Evolutionary conservation across 257 asterid genomes (phyloP).

Genomic region (Solanum ossicruentum): DNA sequence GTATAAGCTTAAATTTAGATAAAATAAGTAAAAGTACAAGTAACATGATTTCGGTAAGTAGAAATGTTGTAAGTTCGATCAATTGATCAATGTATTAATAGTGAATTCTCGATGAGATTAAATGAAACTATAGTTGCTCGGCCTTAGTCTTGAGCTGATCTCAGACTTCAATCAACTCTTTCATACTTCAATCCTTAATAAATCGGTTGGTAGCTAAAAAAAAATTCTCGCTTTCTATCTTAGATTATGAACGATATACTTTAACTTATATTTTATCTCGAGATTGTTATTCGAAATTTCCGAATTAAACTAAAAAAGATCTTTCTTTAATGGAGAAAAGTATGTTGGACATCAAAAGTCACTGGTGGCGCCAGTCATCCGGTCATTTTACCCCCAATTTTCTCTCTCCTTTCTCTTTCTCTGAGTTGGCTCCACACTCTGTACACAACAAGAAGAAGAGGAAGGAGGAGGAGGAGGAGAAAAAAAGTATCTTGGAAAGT

Average conservation of each 20-base stretch:
- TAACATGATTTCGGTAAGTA: not conserved
- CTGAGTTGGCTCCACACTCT: not conserved
- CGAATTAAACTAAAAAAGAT: not conserved
- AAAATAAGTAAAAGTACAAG: too few species aligned
- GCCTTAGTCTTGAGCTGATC: too few species aligned
- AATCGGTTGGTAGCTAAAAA: too few species aligned
- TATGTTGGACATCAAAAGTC: not conserved
- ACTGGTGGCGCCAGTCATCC: constrained; percentile 9
- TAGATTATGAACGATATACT: too few species aligned
- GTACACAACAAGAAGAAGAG: not conserved
- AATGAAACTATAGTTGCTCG: too few species aligned
- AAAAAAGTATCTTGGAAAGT: not conserved
- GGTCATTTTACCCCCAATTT: not conserved
- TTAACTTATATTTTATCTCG: not conserved
- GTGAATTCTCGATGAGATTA: not conserved
- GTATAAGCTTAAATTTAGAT: too few species aligned
- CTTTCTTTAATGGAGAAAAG: not conserved
- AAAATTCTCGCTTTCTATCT: too few species aligned
- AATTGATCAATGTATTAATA: accelerated
- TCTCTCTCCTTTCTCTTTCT: not conserved
- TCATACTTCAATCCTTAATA: too few species aligned
- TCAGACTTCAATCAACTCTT: too few species aligned
- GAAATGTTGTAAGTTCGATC: not conserved
- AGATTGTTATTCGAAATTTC: not conserved
- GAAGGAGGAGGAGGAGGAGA: not conserved